Base-by-base conservation (phyloP, 1,139 yeast genomes). In the Yamadazyma conglobata region DNA sequence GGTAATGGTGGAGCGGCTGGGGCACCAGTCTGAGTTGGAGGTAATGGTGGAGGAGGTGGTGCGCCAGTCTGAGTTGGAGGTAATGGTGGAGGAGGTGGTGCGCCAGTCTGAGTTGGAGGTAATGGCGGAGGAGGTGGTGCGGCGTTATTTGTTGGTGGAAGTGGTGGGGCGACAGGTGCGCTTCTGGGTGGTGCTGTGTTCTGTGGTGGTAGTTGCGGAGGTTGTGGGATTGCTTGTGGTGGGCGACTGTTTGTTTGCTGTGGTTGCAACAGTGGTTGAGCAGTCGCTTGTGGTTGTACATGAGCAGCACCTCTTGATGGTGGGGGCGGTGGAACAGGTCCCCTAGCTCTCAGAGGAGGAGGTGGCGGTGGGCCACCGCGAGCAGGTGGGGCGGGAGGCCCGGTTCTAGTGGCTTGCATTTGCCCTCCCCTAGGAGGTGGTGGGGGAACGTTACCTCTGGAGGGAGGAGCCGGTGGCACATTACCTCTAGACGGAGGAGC, bases 271-370 rank as follows among this genome's bases (percentile, higher is more conserved):
- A 33, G 33, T n/a, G n/a, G n/a, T n/a, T n/a, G n/a, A 10, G 27
- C 35, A 12, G 31, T 22, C 17, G 12, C 25, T 15, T 17, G 33
- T 12, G 33, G 31, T 14, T 6, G 18, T 5, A 27, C 26, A 18
- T 29, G 37, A 19, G 31, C 24, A 5, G 33, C 9, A 14, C 27
- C 20, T 21, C 30, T 28, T 15, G 38, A 27, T 19, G 48, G 41
- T 23, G 46, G 46, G 14, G 42, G 39, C 7, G 37, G 35, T 30
- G 29, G 53, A 40, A 32, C 51, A 30, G 53, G 50, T 2, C 54
- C 56, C 24, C 61, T 52, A 32, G 49, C 46, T 28, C 58, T 42
- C 18, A 63, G 55, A 15, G 67, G 68, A 10, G 65, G 66, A 3
- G 65, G 60, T 22, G 58, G 52, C 6, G 56, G 54, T 6, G 50